A percentile compares a stretch with the other conserved stretches of the same genome.
phyloP scores from a whole-genome alignment of 1,139 yeast genomes.

The Hyphopichia wangnamkhiaoensis region DNA sequence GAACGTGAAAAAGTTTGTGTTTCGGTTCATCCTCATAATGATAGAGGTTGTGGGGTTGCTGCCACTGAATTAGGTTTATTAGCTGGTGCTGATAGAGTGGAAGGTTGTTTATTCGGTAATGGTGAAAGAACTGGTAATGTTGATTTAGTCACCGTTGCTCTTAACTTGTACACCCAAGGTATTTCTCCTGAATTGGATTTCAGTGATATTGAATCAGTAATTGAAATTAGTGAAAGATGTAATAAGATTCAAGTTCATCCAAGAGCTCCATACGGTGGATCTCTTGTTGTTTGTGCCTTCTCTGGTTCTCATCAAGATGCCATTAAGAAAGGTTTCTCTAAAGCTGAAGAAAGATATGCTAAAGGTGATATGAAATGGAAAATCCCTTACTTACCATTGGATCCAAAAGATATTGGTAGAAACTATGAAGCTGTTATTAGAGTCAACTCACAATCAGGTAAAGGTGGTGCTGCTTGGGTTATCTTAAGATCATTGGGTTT shows the following conservation, averaged over 20 bases:
- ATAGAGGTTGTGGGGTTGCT: slow-evolving; percentile 53
- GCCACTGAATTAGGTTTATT: slow-evolving; percentile 50
- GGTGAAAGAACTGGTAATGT: slow-evolving; percentile 56
- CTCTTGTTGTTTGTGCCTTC: slow-evolving; percentile 51
- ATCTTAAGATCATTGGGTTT: slow-evolving; percentile 47
- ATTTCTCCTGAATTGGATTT: slow-evolving; percentile 46
- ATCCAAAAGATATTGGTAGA: slow-evolving; percentile 51
- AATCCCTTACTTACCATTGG: slow-evolving; percentile 51
- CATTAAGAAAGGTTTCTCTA: slow-evolving; percentile 47
- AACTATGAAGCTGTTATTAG: slow-evolving; percentile 53
- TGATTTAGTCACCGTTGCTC: slow-evolving; percentile 49
- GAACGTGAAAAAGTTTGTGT: slow-evolving; percentile 48
- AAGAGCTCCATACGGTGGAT: slow-evolving; percentile 52
- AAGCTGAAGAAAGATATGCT: slow-evolving; percentile 25
- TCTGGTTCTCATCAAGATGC: slow-evolving; percentile 55
- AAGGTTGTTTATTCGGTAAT: slow-evolving; percentile 51
- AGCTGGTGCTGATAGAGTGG: slow-evolving; percentile 55
- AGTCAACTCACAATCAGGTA: slow-evolving; percentile 53
- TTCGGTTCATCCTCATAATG: slow-evolving; percentile 51
- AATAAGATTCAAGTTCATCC: slow-evolving; percentile 50
- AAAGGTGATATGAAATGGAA: slow-evolving; percentile 34
- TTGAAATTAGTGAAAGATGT: slow-evolving; percentile 47
- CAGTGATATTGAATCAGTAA: slow-evolving; percentile 40
- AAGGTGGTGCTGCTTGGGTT: slow-evolving; percentile 55
- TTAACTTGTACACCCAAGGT: slow-evolving; percentile 50